Evolutionary conservation across 164 flowering plant genomes (phyloP), one percentile per base, ranked within the genome.

Genomic region (Macadamia integrifolia): DNA sequence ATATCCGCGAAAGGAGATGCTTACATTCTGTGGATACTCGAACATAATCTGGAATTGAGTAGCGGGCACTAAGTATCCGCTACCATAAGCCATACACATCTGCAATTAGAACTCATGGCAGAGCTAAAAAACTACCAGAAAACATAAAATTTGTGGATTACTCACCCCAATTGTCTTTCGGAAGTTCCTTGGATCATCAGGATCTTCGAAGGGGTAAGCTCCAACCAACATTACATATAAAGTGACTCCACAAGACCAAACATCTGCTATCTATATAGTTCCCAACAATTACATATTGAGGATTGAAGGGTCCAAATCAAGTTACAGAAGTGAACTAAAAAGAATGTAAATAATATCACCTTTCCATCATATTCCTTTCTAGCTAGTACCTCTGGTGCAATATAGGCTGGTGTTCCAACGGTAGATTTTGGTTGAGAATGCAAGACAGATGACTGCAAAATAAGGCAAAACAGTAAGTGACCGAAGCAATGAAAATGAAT

Each of bases 211-310:
- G 2, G 94, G 97, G 77, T 91, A 91, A 12, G 94, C 87, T 11
- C 94, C 97, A 53, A 88, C 88, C 57, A 91, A 75, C 97, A 91
- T 91, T 50, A 89, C 94, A 80, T 86, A 91, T 61, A 91, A 75
- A 30, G 97, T 91, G 58, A 91, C 97, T 53, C 97, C 97, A 76
- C 92, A 91, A n/a, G 97, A 91, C 97, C 97, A 91, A 69, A 89
- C 94, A 79, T 91, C 94, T 74, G 97, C 91, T 66, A 82, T 81
- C 97, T 91, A 59, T 46, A 75, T 46, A 75, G 46, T 32, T n/a
- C 40, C 40, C 3, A 11, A 63, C 64, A 60, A 79, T 67, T 49
- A 69, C 58, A 63, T 42, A 69, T 42, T 49, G 50, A 46, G 58
- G 9, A 53, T 12, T 4, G 3, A 49, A 29, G 30, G 6, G 13